Evolutionary conservation across 1,284 basidiomycete genomes (phyloP), one percentile per base, ranked within the genome.

Genomic region (Leccinum huronense): DNA sequence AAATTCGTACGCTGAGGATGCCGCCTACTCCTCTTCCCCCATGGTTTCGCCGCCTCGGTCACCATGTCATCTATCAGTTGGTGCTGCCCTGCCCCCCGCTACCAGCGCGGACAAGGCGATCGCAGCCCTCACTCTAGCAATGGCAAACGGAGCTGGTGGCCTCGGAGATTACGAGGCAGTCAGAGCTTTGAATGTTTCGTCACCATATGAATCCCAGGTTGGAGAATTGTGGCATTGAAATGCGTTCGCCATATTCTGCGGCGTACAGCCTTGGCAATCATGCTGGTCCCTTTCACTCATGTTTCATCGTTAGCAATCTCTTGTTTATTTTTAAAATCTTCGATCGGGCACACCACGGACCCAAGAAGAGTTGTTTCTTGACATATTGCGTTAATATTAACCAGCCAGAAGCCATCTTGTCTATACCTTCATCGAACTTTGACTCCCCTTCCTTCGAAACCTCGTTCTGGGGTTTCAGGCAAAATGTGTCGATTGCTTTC

Each of bases 111-210:
- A 88, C 64, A 87, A 86, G 69, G 83, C 83, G n/a, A 77, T 90
- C 57, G 86, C 83, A 27, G 86, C 84, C 14, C 77, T 90, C 19
- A 82, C 79, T 57, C 76, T 90, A 5, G 87, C 86, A 14, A 80
- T 90, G 72, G 86, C 86, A 6, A 89, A 84, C 67, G 89, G 88
- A 40, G 87, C 88, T n/a, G 87, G 84, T 3, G 82, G 86, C 53
- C 75, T 90, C 51, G 83, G 78, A 63, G 88, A 90, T 70, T 90
- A 90, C 66, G 78, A 80, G 62, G 80, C 82, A 8, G 76, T 88
- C 53, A 81, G 80, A 65, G 76, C 78, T 34, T 72, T 81, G 54
- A 77, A 85, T 62, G 75, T 75, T 40, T 72, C 74, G 16, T 71
- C 77, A 27, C 67, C 74, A 56, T 72, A 80, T 40, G 82, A 84